Evolutionary conservation across 2,329 filamentous ascomycete species (phyloP).

Genomic region (Lasiodiplodia sp.): DNA sequence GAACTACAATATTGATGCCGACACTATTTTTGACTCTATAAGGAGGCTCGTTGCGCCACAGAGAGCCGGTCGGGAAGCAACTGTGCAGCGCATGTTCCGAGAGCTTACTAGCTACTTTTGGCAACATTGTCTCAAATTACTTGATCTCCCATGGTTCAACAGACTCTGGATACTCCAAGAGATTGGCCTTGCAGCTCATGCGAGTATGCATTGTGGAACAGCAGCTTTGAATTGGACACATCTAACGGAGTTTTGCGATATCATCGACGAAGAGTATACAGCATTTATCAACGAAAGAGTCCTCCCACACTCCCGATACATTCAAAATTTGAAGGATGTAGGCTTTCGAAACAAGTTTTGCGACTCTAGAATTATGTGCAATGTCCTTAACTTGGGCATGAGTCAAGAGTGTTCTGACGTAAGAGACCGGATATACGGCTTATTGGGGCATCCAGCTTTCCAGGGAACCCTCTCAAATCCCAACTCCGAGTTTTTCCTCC

Average conservation of each 20-base stretch:
- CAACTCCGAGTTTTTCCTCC: not conserved
- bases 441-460: not conserved
- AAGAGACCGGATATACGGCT: not conserved
- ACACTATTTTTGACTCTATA: not conserved
- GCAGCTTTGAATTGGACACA: not conserved
- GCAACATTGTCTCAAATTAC: not conserved
- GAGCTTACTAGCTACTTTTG: not conserved
- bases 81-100: too few relatives aligned
- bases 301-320: too few relatives aligned
- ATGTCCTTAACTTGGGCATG: not conserved
- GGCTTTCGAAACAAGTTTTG: not conserved
- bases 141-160: not conserved
- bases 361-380: not conserved
- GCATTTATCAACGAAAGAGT: not conserved
- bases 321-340: too few relatives aligned
- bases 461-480: not conserved
- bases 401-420: not conserved
- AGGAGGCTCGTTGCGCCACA: not conserved
- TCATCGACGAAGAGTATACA: not conserved
- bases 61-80: fast-evolving
- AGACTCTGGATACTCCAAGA: slow-evolving; percentile 26
- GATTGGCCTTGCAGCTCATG: slow-evolving; percentile 6
- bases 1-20: not conserved
- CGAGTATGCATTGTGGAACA: not conserved
- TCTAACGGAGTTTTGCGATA: not conserved